Conservation (phyloP, 2,329 filamentous ascomycete genomes). For the Trichoderma sp. region DNA sequence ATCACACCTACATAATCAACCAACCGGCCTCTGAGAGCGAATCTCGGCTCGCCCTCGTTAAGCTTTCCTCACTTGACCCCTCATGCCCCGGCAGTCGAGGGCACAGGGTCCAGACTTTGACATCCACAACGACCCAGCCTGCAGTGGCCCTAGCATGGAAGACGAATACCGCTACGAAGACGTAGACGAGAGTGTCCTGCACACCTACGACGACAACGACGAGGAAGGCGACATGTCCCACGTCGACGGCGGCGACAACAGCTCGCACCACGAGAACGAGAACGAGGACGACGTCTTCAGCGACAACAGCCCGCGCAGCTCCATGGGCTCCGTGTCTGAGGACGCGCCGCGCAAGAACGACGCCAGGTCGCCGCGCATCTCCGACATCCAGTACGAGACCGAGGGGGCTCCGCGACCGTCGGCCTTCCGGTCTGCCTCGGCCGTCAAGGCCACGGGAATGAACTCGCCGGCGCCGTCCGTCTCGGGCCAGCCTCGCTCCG, state of each 20-base stretch:
- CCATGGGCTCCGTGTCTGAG: conserved; percentile 54
- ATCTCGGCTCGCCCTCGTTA: not conserved
- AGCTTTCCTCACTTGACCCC: not conserved
- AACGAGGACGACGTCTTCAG: conserved; percentile 63
- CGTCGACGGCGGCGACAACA: conserved; percentile 45
- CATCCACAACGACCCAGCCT: conserved; percentile 54
- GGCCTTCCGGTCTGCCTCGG: conserved; percentile 69
- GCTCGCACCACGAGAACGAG: conserved; percentile 55
- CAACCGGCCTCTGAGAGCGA: not conserved
- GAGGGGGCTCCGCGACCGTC: conserved; percentile 57
- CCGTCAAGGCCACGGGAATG: conserved; percentile 73
- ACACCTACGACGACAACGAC: conserved; percentile 4
- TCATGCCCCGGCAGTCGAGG: conserved; percentile 19
- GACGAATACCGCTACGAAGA: conserved; percentile 25
- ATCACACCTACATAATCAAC: conserved; percentile 1
- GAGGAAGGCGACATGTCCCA: conserved; percentile 21
- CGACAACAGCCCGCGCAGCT: conserved; percentile 60
- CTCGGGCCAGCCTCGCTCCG: conserved; percentile 59
- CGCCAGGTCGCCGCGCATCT: conserved; percentile 49
- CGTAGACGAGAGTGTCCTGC: conserved; percentile 7
- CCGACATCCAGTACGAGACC: conserved; percentile 54
- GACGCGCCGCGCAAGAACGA: conserved; percentile 42
- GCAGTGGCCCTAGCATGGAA: conserved; percentile 39
- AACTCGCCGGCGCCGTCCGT: conserved; percentile 64
- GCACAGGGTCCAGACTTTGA: conserved; percentile 48